Evolutionary conservation across 495 filamentous ascomycete species (phyloP).

Genomic region (Xylaria sp.): DNA sequence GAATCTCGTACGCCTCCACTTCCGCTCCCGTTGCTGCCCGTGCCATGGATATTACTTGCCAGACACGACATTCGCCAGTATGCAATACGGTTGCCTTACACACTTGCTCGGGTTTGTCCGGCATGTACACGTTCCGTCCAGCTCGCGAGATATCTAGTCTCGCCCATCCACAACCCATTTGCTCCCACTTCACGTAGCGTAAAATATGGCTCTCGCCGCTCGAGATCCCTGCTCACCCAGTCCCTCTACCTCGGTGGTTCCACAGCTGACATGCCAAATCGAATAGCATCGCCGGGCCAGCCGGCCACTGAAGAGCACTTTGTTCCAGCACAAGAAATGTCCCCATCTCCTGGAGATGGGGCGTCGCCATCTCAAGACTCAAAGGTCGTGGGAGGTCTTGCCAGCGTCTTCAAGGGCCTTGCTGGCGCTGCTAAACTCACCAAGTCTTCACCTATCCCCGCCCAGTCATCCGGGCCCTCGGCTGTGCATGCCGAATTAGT

Average conservation of each 20-base stretch:
- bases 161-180: no score
- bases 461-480: constrained; percentile 39
- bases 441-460: constrained; percentile 50
- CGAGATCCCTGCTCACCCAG: not conserved
- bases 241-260: constrained; percentile 13
- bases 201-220: not conserved
- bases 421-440: constrained; percentile 52
- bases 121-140: not conserved
- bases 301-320: constrained; percentile 46
- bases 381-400: constrained; percentile 55
- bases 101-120: not conserved
- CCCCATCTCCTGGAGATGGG: constrained; percentile 62
- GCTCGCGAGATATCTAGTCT: not conserved
- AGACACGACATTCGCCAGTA: not conserved
- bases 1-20: not conserved
- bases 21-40: not conserved
- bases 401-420: constrained; percentile 63
- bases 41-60: not conserved
- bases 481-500: constrained; percentile 39
- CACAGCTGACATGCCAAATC: constrained; percentile 53
- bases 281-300: constrained; percentile 53
- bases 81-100: not conserved
- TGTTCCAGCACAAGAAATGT: constrained; percentile 53
- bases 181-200: not conserved
- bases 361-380: constrained; percentile 55